Evolutionary conservation across 805 yeast genomes (phyloP), one percentile per base, ranked within the genome.

Genomic region (Candida succiphila): DNA sequence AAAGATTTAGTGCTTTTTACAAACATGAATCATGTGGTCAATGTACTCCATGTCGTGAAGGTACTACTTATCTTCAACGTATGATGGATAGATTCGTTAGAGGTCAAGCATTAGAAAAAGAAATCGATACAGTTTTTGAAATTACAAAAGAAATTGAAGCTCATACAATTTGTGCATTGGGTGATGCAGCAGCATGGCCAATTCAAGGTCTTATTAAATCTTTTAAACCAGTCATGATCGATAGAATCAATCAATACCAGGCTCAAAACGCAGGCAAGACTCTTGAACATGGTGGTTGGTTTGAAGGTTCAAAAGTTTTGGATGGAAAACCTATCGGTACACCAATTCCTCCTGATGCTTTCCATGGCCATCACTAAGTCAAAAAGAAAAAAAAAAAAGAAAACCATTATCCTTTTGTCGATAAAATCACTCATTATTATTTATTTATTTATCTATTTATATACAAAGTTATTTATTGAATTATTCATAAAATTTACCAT

Each of bases 161-260:
- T 32, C 95, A 85, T 61, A 83, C 94, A 33, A 84, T 84, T 51
- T 84, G 95, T 65, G 95, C 94, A 22, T 68, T 84, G 52, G 95
- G 95, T 38, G 95, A 84, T 53, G 95, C 95, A 23, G 86, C 94
- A 37, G 87, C 92, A 21, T 84, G 95, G 95, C 95, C 95, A 29
- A 72, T 85, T 41, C 94, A 85, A 63, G 95, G 95, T 37, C 71
- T 84, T 44, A 81, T 85, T 48, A 78, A 80, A 58, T 78, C 82
- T 43, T 84, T 85, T 72, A 73, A 85, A 56, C 94, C 94, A 13
- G 74, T 75, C 43, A 75, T 84, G 71, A 77, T 76, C 48, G 84
- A 78, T 40, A 75, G 88, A 62, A 78, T 85, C 51, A 65, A 72
- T 42, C 60, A 79, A 49, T 85, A 66, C 65, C 65, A 72, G 43